Conservation (phyloP, 1,284 basidiomycete species). For the Ustilago curta region DNA sequence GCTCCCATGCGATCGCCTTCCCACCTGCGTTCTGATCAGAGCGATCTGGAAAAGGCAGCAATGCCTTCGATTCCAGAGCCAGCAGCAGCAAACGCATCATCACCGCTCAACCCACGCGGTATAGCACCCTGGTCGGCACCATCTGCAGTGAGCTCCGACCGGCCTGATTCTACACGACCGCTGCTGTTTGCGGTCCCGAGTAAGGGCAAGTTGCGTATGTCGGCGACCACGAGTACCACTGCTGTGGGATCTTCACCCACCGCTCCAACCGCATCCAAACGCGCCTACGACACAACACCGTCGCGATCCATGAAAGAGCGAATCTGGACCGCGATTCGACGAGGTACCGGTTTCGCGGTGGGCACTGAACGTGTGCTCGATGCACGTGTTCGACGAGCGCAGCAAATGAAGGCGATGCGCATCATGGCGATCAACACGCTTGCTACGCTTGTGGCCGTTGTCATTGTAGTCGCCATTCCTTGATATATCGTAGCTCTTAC, state of each 20-base stretch:
- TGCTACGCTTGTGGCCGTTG: conserved; percentile 32
- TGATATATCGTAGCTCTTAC: conserved; percentile 6
- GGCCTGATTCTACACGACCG: conserved; percentile 15
- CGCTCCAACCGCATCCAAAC: conserved; percentile 5
- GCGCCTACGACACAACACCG: conserved; percentile 17
- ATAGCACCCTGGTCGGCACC: conserved; percentile 35
- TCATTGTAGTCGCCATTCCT: conserved; percentile 47
- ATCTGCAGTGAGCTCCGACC: conserved; percentile 4
- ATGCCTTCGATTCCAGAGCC: conserved; percentile 13
- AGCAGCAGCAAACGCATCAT: background rate
- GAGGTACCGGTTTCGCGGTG: conserved; percentile 52
- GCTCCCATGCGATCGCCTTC: conserved; percentile 5
- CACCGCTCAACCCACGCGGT: conserved; percentile 18
- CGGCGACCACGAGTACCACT: conserved; percentile 31
- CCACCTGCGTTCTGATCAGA: conserved; percentile 6
- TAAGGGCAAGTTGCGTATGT: conserved; percentile 25
- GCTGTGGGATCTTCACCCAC: conserved; percentile 5
- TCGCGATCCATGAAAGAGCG: conserved; percentile 12
- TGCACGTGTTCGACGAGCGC: conserved; percentile 40
- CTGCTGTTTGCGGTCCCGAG: conserved; percentile 26
- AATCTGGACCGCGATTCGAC: conserved; percentile 35
- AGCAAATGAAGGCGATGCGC: conserved; percentile 51
- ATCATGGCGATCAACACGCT: conserved; percentile 38
- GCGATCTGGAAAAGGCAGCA: conserved; percentile 11
- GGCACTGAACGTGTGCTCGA: conserved; percentile 53